Evolutionary conservation across 257 asterid species (phyloP), one percentile per base, ranked within the genome.

Genomic region (Capsicum rhomboideum): DNA sequence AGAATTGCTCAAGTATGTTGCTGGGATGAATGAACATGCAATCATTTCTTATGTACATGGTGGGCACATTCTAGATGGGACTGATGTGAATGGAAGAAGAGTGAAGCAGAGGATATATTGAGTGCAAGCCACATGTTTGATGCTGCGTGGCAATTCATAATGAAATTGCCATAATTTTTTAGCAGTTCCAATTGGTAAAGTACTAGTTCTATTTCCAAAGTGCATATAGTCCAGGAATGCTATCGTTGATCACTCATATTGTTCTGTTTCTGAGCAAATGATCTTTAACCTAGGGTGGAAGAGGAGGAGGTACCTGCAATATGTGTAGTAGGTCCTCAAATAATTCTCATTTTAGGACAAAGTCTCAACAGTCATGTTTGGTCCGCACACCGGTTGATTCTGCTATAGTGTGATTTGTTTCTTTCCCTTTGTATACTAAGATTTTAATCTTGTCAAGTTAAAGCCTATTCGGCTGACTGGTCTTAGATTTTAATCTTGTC

Each of bases 1-100:
- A 7, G 87, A 85, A 78, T 79, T 85, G 69, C 79, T 85, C 6
- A 85, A 85, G 63, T 78, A 82, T 21, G 86, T 83, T 18, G 86
- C 86, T 59, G 82, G 82, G 83, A 56, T 80, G 56, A 64, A 64
- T 80, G 74, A 59, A 40, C 83, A 55, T 21, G 58, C 72, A 80
- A 64, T 59, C 58, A 18, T 64, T 37, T 55, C 83, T 59, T 75
- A 49, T 26, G 23, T 37, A 28, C 83, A 64, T 3, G 83, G 75
- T 59, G 83, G 75, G 67, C 69, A 56, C 75, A 80, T 64, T 37
- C 83, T 80, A 26, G 83, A 80, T 40, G 83, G 83, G 6, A 64
- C 74, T 80, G 83, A 80, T 42, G 83, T 80, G 75, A 56, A 80
- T 80, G 83, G 83, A 80, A 80, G 83, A 80, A 80, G 83, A 80